A percentile compares a stretch with the other conserved stretches of the same genome.
Conservation (phyloP, 2,329 filamentous ascomycete genomes). For the Alternaria sp. region DNA sequence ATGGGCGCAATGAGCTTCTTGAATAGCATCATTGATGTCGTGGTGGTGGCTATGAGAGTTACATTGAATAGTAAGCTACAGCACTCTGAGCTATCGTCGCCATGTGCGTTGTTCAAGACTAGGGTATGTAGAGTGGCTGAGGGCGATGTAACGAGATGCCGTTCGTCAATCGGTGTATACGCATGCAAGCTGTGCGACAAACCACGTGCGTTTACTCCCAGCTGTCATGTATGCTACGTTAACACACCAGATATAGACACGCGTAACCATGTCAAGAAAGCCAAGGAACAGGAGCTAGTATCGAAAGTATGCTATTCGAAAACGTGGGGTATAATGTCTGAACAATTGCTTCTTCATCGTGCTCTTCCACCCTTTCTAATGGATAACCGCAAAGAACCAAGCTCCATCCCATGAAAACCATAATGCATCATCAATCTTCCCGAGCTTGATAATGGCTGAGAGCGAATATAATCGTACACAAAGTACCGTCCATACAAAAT, state of each 20-base stretch:
- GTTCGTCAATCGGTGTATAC: neutral
- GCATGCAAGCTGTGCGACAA: neutral
- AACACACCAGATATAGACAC: neutral
- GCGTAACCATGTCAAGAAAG: neutral
- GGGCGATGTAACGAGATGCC: neutral
- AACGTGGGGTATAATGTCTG: constrained; percentile 15
- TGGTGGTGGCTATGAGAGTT: constrained; percentile 6
- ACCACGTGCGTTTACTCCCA: neutral
- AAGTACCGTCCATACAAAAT: constrained; percentile 8
- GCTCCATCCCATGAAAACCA: constrained; percentile 8
- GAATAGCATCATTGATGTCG: neutral
- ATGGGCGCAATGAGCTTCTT: constrained; percentile 3
- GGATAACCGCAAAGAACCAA: neutral
- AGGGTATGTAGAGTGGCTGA: neutral
- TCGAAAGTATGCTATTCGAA: constrained; percentile 7
- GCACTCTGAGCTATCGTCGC: neutral
- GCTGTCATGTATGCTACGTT: neutral
- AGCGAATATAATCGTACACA: constrained; percentile 3
- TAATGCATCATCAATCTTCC: constrained; percentile 13
- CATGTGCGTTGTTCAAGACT: neutral
- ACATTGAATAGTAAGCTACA: neutral
- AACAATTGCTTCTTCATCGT: constrained; percentile 8
- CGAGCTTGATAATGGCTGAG: constrained; percentile 6
- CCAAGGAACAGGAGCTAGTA: neutral
- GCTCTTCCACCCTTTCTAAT: neutral